Evolutionary conservation across 139 green algal genomes (phyloP).

Genomic region (Chlamydomonas asymmetrica): DNA sequence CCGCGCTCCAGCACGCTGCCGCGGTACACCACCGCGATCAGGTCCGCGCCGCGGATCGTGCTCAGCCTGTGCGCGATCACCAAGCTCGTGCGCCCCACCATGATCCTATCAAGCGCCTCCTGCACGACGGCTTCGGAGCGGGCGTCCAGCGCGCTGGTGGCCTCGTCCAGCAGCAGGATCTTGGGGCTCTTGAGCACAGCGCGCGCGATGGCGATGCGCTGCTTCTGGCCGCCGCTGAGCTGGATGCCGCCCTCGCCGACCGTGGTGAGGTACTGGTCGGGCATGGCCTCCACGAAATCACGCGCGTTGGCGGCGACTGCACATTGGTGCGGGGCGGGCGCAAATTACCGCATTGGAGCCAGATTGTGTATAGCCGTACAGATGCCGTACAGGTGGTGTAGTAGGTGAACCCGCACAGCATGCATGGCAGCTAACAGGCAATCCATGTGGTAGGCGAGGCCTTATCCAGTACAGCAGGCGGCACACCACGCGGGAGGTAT

Average conservation of each 20-base stretch:
- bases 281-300: slow-evolving; percentile 77
- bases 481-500: too few relatives aligned
- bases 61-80: slow-evolving; percentile 89
- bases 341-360: neutral
- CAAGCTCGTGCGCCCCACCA: slow-evolving; percentile 79
- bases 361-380: neutral
- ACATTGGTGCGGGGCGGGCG: neutral
- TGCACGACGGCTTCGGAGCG: slow-evolving; percentile 65
- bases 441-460: too few relatives aligned
- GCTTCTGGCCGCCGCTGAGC: slow-evolving; percentile 74
- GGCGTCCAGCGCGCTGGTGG: slow-evolving; percentile 70
- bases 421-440: neutral
- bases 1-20: too few relatives aligned
- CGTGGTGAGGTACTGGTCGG: slow-evolving; percentile 62
- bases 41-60: slow-evolving; percentile 81
- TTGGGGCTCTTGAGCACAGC: slow-evolving; percentile 46
- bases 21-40: slow-evolving; percentile 78
- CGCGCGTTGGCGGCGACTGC: slow-evolving; percentile 69
- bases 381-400: neutral
- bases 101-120: slow-evolving; percentile 63
- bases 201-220: slow-evolving; percentile 78
- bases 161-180: slow-evolving; percentile 42
- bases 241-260: slow-evolving; percentile 58
- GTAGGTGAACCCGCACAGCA: neutral
- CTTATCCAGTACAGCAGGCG: too few relatives aligned